Evolutionary conservation across 345 rosid genomes (phyloP).

Genomic region (Nephelium lappaceum): DNA sequence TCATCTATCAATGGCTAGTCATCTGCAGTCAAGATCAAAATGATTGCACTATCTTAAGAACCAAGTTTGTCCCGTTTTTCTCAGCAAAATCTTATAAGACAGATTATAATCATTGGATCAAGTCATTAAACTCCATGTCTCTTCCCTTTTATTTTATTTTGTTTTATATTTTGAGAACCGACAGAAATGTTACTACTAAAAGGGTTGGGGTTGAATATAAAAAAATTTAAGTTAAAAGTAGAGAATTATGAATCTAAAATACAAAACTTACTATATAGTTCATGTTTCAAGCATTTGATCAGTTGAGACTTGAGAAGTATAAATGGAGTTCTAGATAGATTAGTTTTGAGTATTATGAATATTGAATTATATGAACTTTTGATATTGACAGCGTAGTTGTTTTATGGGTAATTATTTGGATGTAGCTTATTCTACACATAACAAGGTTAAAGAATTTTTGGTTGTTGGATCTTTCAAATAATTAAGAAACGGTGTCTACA

Average conservation of each 20-base stretch:
- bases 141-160: not conserved
- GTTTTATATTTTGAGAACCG: not conserved
- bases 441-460: too few species aligned
- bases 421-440: too few species aligned
- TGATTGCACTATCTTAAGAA: conserved; percentile 37
- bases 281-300: not conserved
- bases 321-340: not conserved
- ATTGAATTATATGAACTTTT: too few species aligned
- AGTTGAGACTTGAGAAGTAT: not conserved
- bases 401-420: too few species aligned
- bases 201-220: not conserved
- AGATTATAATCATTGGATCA: conserved; percentile 9
- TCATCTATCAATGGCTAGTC: conserved; percentile 15
- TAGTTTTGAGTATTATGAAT: too few species aligned
- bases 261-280: not conserved
- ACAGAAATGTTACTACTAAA: not conserved
- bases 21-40: conserved; percentile 40
- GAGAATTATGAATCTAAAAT: not conserved
- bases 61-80: conserved; percentile 21
- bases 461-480: too few species aligned
- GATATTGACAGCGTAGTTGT: too few species aligned
- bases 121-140: not conserved
- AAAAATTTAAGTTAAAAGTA: not conserved
- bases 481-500: too few species aligned
- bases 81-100: conserved; percentile 26